Evolutionary conservation across 805 yeast species (phyloP).

Genomic region (Brettanomyces nanus): DNA sequence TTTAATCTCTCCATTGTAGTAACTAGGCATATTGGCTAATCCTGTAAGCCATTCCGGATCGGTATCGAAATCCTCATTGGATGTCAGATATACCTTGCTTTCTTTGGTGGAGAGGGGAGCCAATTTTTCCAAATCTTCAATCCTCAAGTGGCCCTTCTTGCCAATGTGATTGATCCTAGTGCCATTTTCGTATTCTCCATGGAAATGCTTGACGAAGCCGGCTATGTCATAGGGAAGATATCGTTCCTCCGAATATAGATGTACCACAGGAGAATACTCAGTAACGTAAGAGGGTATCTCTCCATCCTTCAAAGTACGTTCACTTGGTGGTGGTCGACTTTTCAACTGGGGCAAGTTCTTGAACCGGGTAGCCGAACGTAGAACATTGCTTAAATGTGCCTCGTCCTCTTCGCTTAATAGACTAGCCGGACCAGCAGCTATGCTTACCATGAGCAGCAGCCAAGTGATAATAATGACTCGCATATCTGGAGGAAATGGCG

Average conservation of each 20-base stretch:
- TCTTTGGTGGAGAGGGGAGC: slow-evolving; percentile 19
- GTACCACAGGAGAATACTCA: slow-evolving; percentile 69
- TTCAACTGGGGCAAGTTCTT: slow-evolving; percentile 30
- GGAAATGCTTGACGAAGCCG: slow-evolving; percentile 61
- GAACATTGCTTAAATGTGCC: slow-evolving; percentile 7
- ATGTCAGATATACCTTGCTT: slow-evolving; percentile 45
- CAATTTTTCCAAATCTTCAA: slow-evolving; percentile 29
- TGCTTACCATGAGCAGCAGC: too few relatives aligned
- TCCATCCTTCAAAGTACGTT: slow-evolving; percentile 39
- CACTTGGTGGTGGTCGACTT: slow-evolving; percentile 22
- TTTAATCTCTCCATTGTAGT: slow-evolving; percentile 60
- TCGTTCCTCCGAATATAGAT: slow-evolving; percentile 79
- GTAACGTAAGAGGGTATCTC: slow-evolving; percentile 57
- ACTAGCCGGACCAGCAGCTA: not conserved
- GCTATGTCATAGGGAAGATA: slow-evolving; percentile 79
- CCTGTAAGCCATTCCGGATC: slow-evolving; percentile 89
- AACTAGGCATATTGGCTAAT: slow-evolving; percentile 51
- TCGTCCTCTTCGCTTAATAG: slow-evolving; percentile 4
- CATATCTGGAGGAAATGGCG: slow-evolving; percentile 68
- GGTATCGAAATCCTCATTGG: slow-evolving; percentile 59
- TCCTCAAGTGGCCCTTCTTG: slow-evolving; percentile 14
- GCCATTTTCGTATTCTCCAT: slow-evolving; percentile 45
- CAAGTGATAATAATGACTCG: too few relatives aligned
- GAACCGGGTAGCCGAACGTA: slow-evolving; percentile 11
- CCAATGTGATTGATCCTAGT: slow-evolving; percentile 26